Base-by-base conservation (phyloP, 1,139 yeast species). In the Suzukiozyma palmioleophila region DNA sequence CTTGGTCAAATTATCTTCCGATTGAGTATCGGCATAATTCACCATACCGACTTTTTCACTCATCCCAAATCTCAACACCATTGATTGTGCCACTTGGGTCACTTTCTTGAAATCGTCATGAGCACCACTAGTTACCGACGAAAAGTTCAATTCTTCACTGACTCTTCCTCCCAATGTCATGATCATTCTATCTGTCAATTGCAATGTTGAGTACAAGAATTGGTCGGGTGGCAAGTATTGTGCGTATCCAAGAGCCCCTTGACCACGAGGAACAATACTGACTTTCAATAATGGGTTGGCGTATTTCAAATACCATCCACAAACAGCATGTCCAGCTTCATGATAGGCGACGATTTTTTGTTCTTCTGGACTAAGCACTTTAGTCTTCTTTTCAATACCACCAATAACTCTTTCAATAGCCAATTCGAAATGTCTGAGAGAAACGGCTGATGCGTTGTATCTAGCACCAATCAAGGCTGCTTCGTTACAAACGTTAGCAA, bases 151-250 rank as follows among this genome's bases (percentile, higher is more conserved):
- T 64, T 92, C 97, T 63, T 92, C 98, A 33, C 95, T 83, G 2
- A 92, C 97, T 53, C 98, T 77, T 5, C 98, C 98, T 37, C 97
- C 98, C 39, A 92, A 73, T 0, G 97, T 88, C 97, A 92, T 92
- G 21, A 90, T 80, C 96, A 92, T 92, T 51, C 96, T 75, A 59
- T 92, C 96, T 50, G 69, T 66, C 49, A 90, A 78, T 62, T 92
- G 96, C 49, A 80, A 80, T 45, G 84, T 79, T 21, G 86, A 79
- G 53, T 87, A 74, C 53, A 92, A 73, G 53, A 89, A 88, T 56
- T 85, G 87, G 59, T 92, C 98, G 7, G 95, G 89, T 11, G 98
- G 98, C 47, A 94, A 73, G 59, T 92, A 92, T 61, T 92, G 97
- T 1, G 98, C 98, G 61, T 92, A 92, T n/a, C 98, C 98, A 41